A percentile compares a stretch with the other conserved stretches of the same genome.
Evolutionary conservation across 2,329 filamentous ascomycete genomes (phyloP).

Genomic region (Alternaria sp.): DNA sequence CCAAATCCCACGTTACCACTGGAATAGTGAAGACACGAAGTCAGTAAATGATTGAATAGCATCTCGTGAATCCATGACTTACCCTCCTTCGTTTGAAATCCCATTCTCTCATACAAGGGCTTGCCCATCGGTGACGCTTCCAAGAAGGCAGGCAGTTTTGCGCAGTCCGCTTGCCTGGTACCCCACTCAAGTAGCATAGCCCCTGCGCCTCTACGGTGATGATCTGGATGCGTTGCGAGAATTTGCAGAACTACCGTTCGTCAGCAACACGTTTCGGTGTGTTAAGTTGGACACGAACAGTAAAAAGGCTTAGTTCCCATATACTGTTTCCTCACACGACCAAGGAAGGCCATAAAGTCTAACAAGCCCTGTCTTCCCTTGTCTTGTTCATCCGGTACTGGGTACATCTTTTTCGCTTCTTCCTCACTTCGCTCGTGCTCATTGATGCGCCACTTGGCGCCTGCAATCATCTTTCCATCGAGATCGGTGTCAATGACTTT

Average conservation of each 20-base stretch:
- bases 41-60: neutral
- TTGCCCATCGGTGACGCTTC: conserved; percentile 54
- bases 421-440: conserved; percentile 44
- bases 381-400: conserved; percentile 35
- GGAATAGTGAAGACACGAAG: neutral
- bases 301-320: conserved; percentile 50
- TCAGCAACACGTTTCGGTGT: conserved; percentile 2
- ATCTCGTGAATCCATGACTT: neutral
- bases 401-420: conserved; percentile 42
- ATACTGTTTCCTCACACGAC: conserved; percentile 36
- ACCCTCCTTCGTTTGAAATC: conserved; percentile 30
- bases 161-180: conserved; percentile 51
- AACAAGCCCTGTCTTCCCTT: conserved; percentile 35
- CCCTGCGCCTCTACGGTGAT: conserved; percentile 56
- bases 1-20: conserved; percentile 37
- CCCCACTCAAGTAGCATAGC: conserved; percentile 53
- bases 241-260: conserved; percentile 40
- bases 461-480: conserved; percentile 43
- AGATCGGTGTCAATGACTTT: conserved; percentile 49
- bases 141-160: conserved; percentile 53
- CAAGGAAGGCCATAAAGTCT: conserved; percentile 43
- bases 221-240: conserved; percentile 49
- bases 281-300: conserved; percentile 30
- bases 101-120: conserved; percentile 51
- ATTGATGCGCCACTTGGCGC: conserved; percentile 51